phyloP scores from a whole-genome alignment of 176 grass and related monocot genomes.

The Triticum timopheevii region DNA sequence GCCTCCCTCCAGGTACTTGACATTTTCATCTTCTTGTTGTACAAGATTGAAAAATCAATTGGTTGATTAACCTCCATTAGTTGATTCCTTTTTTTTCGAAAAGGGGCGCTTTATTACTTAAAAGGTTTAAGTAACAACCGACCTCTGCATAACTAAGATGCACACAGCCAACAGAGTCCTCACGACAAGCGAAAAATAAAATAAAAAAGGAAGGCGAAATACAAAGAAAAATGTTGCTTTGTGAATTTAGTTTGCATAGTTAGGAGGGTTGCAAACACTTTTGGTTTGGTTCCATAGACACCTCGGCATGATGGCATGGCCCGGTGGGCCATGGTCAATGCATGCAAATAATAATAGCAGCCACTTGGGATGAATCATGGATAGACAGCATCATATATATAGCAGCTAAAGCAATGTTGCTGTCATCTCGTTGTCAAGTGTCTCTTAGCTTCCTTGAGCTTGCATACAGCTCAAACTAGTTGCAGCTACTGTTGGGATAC shows the following conservation, averaged over 20 bases:
- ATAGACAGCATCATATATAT: background rate
- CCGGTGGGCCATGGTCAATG: background rate
- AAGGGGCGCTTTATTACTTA: too few relatives aligned
- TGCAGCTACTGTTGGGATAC: background rate
- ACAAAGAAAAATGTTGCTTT: background rate
- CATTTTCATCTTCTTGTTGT: background rate
- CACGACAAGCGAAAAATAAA: too few relatives aligned
- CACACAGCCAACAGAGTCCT: too few relatives aligned
- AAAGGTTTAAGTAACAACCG: too few relatives aligned
- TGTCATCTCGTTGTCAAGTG: background rate
- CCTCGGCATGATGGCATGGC: background rate
- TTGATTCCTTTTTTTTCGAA: too few relatives aligned
- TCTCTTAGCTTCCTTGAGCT: background rate
- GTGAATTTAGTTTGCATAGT: background rate
- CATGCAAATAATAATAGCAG: background rate
- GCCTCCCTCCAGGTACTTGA: conserved; percentile 69
- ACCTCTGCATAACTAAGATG: too few relatives aligned
- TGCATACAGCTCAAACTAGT: background rate
- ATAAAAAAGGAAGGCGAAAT: too few relatives aligned
- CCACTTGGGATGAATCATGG: background rate
- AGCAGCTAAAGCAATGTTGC: background rate
- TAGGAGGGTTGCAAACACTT: background rate
- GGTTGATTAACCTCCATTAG: background rate
- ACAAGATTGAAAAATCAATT: background rate
- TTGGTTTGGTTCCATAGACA: background rate